Evolutionary conservation across 371 early-diverging fungal genomes (phyloP), one percentile per base, ranked within the genome.

Genomic region (Mortierella sp.): DNA sequence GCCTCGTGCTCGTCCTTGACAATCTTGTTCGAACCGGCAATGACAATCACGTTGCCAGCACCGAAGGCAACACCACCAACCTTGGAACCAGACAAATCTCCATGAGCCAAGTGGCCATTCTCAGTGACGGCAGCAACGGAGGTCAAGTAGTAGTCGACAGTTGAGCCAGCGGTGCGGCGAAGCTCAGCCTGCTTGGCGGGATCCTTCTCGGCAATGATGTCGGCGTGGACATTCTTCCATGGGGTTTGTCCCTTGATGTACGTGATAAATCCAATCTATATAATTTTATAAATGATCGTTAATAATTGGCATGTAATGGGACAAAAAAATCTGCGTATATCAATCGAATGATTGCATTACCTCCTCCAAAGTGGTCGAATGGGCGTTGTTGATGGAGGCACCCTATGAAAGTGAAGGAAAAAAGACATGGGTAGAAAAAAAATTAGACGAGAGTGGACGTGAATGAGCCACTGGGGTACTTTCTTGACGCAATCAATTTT

Each of bases 21-120:
- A 53, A 84, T 84, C 71, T 84, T 84, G 65, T 84, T 76, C 19
- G 84, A 73, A 5, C 83, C 83, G 9, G 64, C 72, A 7, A 84
- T 63, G 1, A 84, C 66, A 45, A 84, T 83, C 29, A 84, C 72
- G n/a, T 82, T 64, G 19, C 67, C 84, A 1, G 72, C 68, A 0
- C 70, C 70, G 35, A 70, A 79, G 23, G 79, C 58, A 47, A 79
- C 79, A 49, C 70, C 74, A 0, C 73, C 79, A 37, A 84, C 82
- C 63, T 76, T 75, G 53, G 84, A 83, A 0, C 84, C 84, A 1
- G 84, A 78, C 26, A 74, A 43, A 49, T 84, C 84, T 19, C 72
- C 84, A 37, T 76, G 80, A 6, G 76, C 66, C 26, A 82, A 28
- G 49, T 76, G 67, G 31, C 82, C 82, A 15, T 54, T 55, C 62